These are phyloP conservation scores for Lithospermum erythrorhizon DNA, from an alignment of 257 asterid species.

Conservation along the genomic window DNA sequence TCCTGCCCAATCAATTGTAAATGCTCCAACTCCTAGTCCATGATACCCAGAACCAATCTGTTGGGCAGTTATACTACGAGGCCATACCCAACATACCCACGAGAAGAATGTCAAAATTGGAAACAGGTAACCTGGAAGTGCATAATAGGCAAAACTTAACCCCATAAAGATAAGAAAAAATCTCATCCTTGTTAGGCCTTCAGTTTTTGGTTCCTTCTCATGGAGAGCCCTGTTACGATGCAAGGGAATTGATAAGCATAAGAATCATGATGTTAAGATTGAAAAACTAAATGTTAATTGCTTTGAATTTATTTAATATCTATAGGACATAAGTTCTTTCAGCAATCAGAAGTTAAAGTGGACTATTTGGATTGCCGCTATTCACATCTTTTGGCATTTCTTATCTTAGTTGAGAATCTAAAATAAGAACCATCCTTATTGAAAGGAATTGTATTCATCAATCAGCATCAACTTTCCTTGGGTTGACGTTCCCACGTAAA, in stretches of 20 bases:
- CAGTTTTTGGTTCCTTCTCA: conserved; percentile 59
- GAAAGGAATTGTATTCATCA: conserved; percentile 4
- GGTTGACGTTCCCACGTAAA: neutral
- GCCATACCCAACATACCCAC: conserved; percentile 98
- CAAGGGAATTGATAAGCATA: neutral
- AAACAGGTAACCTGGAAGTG: conserved; percentile 83
- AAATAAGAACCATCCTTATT: conserved; percentile 12
- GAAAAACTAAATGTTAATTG: neutral
- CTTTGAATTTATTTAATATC: too few species aligned
- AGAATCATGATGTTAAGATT: neutral
- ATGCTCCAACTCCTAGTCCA: conserved; percentile 96
- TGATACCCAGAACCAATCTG: conserved; percentile 94
- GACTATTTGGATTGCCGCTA: conserved; percentile 13
- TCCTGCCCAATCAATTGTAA: conserved; percentile 99
- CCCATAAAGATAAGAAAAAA: conserved; percentile 70
- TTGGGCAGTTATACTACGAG: conserved; percentile 84
- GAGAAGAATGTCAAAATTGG: conserved; percentile 89
- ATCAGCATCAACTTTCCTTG: neutral
- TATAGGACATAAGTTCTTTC: too few species aligned
- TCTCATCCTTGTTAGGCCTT: conserved; percentile 71
- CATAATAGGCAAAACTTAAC: conserved; percentile 68
- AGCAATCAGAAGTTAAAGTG: conserved; percentile 16
- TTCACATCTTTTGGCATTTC: conserved; percentile 3
- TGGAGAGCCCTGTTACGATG: conserved; percentile 77
- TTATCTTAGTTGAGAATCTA: conserved; percentile 12